Evolutionary conservation across 495 filamentous ascomycete species (phyloP), one percentile per base, ranked within the genome.

Genomic region (Daldinia bambusicola): DNA sequence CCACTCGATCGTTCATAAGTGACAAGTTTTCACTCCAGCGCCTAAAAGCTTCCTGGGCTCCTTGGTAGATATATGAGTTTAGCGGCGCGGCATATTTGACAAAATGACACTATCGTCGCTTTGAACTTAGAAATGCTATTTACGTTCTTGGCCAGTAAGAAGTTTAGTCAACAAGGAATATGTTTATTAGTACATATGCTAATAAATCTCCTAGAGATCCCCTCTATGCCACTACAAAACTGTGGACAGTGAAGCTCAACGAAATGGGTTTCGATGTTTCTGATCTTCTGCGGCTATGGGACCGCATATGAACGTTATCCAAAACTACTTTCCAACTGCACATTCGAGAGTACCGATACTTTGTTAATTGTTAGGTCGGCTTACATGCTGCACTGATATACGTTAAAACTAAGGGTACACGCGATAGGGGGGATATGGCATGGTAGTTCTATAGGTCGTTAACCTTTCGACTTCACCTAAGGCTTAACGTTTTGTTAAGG

Each of bases 1-100:
- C 20, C 62, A 57, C 34, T 34, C 43, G n/a, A 9, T 13, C 16
- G 31, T 34, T 32, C 45, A 63, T 55, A 26, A 20, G 38, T 69
- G 37, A 60, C 52, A 9, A 48, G 10, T 18, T 48, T 22, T 48
- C 43, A 6, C 9, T 36, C 9, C 34, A 36, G 7, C 18, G 9
- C 20, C 20, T 9, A 4, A 13, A 48, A 22, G 4, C 22, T 22
- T 10, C 43, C 6, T 22, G 20, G 12, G 43, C 43, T 9, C 18
- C 43, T 22, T 48, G 7, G 7, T 20, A n/a, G 7, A 2, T 20
- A n/a, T 48, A 22, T 22, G 43, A 22, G 43, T 18, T 22, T 20
- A 10, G 18, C 12, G 18, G 9, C 18, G 9, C 43, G 8, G 12
- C 20, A 5, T 48, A 22, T 22, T 48, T 48, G 22, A 12, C 43